Evolutionary conservation across 1,139 yeast genomes (phyloP), one percentile per base, ranked within the genome.

Genomic region (Lodderomyces metapsilosis): DNA sequence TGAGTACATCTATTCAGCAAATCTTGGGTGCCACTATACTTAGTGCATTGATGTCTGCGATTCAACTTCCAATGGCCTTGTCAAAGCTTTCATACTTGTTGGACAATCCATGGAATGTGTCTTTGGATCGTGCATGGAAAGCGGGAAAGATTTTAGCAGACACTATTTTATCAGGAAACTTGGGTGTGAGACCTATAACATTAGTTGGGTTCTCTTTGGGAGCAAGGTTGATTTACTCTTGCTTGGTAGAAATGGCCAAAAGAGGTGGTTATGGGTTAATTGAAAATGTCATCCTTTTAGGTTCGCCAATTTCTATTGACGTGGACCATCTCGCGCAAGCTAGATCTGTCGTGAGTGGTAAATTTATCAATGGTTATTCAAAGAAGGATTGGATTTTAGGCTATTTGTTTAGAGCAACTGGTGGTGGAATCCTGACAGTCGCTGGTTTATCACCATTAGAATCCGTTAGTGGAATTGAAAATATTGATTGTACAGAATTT

Each of bases 31-130:
- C 91, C 7, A 94, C 99, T 0, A 78, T 94, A 33, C 70, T 92
- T 38, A 82, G 89, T n/a, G 92, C 96, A 1, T 74, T 94, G 46
- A 89, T 94, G 96, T 80, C 96, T n/a, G 94, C 98, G 1, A 74
- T 94, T 41, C 98, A 92, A 60, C 70, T 88, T 46, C 98, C 99
- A 0, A 83, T 94, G 89, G 84, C 88, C 47, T 71, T 94, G 36
- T 82, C 97, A 0, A 94, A 94, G 56, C 68, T 94, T 31, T 85
- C 96, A 0, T 94, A 94, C 54, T 66, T 94, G 35, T 74, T 94
- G 30, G 99, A 94, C 59, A 94, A 94, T 56, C 99, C 98, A 0
- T 94, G 98, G 98, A 91, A 84, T 56, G 98, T 92, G 4, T 91
- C 98, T 0, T 69, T 94, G 46, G 98, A 92, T 61, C 76, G 99